Conservation (phyloP, 768 basidiomycete species). For the Lentinula edodes region DNA sequence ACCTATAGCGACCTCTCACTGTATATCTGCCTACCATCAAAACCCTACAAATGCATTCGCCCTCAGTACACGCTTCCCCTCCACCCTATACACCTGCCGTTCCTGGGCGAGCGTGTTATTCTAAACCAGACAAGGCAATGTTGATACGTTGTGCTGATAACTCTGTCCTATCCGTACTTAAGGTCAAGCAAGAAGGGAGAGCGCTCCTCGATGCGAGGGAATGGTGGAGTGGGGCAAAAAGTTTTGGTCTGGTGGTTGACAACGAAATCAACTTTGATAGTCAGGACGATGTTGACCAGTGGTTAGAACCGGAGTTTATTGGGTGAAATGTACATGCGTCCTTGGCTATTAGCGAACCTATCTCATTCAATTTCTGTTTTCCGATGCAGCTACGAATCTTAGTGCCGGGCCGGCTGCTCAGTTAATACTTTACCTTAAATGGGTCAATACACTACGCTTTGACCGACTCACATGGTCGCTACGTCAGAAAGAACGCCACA, state of each 20-base stretch:
- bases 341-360: background rate
- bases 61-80: constrained; percentile 15
- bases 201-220: constrained; percentile 49
- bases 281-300: constrained; percentile 4
- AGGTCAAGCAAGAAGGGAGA: constrained; percentile 60
- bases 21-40: constrained; percentile 27
- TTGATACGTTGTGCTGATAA: constrained; percentile 51
- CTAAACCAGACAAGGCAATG: constrained; percentile 32
- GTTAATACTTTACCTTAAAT: background rate
- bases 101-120: constrained; percentile 41
- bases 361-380: background rate
- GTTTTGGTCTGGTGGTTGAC: constrained; percentile 19
- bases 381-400: background rate
- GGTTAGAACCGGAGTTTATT: background rate
- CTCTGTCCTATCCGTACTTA: constrained; percentile 46
- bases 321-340: background rate
- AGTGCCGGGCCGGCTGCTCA: too few species aligned
- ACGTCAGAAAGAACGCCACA: background rate
- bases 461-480: background rate
- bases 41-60: constrained; percentile 35
- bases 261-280: constrained; percentile 6
- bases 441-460: background rate
- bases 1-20: constrained; percentile 25
- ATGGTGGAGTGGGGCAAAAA: constrained; percentile 74
- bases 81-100: constrained; percentile 9